Evolutionary conservation across 805 yeast species (phyloP).

Genomic region (Candida nonsorbophila): DNA sequence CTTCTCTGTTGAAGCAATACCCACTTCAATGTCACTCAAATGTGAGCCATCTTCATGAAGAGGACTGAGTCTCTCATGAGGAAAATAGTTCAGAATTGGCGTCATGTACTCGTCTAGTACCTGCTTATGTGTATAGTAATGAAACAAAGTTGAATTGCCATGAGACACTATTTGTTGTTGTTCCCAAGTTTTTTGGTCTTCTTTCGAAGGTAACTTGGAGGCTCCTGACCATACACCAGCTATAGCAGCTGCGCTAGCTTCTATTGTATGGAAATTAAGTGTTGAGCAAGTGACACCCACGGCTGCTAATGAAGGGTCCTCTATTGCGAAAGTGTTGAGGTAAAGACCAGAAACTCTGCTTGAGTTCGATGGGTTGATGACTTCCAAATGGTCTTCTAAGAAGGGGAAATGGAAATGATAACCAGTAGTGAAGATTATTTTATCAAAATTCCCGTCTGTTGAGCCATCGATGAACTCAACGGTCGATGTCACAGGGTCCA

Average conservation of each 20-base stretch:
- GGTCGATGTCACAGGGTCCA: constrained; percentile 17
- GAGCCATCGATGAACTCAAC: constrained; percentile 23
- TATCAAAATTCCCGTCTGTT: constrained; percentile 24
- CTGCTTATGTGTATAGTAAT: constrained; percentile 23
- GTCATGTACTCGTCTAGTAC: constrained; percentile 22
- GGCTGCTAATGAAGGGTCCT: constrained; percentile 39
- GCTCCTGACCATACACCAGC: constrained; percentile 51
- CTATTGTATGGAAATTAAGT: constrained; percentile 45
- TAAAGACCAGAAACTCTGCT: constrained; percentile 34
- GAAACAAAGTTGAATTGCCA: constrained; percentile 21
- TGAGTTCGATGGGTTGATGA: constrained; percentile 17
- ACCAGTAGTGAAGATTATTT: constrained; percentile 46
- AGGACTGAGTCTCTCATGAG: constrained; percentile 27
- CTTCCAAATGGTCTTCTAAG: constrained; percentile 17
- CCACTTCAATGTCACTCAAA: constrained; percentile 17
- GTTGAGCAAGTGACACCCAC: constrained; percentile 39
- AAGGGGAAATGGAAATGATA: constrained; percentile 45
- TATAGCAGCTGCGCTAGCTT: constrained; percentile 48
- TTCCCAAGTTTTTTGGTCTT: constrained; percentile 36
- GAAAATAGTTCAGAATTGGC: constrained; percentile 16
- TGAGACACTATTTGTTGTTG: constrained; percentile 13
- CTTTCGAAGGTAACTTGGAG: constrained; percentile 30
- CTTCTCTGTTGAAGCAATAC: constrained; percentile 13
- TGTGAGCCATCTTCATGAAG: constrained; percentile 16
- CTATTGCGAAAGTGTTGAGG: constrained; percentile 31